Percentiles rank a stretch among this genome's conserved stretches.
phyloP scores from a whole-genome alignment of 306 rosid species.

The Quercus glauca region DNA sequence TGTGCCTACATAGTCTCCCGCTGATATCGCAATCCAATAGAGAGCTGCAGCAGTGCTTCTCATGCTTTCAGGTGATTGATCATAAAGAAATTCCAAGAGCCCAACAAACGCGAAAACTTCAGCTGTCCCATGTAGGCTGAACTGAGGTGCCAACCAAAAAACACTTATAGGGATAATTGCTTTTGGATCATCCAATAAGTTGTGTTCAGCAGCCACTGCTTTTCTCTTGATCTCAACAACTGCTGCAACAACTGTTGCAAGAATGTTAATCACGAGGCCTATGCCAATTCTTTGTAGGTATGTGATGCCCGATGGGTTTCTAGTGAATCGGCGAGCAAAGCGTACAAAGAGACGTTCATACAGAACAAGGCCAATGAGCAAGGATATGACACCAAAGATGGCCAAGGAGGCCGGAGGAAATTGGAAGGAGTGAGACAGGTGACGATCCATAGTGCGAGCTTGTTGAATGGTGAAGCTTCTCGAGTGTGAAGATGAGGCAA shows the following conservation, averaged over 20 bases:
- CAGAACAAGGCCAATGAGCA: constrained; percentile 56
- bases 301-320: constrained; percentile 67
- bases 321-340: constrained; percentile 48
- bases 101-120: constrained; percentile 78
- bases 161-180: constrained; percentile 65
- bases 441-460: constrained; percentile 76
- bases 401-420: constrained; percentile 70
- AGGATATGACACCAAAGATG: constrained; percentile 53
- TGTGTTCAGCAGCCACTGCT: constrained; percentile 38
- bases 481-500: constrained; percentile 52
- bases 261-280: constrained; percentile 52
- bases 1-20: constrained; percentile 61
- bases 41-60: constrained; percentile 70
- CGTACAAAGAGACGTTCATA: constrained; percentile 74
- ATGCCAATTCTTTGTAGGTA: constrained; percentile 81
- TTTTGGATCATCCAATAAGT: constrained; percentile 56
- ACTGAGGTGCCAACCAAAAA: constrained; percentile 82
- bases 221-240: constrained; percentile 56
- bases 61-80: constrained; percentile 83
- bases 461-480: constrained; percentile 69
- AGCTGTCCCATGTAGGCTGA: constrained; percentile 55
- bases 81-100: constrained; percentile 77
- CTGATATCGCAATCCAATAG: constrained; percentile 48
- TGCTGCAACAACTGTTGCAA: constrained; percentile 58
- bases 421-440: constrained; percentile 46